These are phyloP conservation scores for Aurantiochytrium sp. DNA, from an alignment of 108 stramenopile species.

Conservation along the genomic window DNA sequence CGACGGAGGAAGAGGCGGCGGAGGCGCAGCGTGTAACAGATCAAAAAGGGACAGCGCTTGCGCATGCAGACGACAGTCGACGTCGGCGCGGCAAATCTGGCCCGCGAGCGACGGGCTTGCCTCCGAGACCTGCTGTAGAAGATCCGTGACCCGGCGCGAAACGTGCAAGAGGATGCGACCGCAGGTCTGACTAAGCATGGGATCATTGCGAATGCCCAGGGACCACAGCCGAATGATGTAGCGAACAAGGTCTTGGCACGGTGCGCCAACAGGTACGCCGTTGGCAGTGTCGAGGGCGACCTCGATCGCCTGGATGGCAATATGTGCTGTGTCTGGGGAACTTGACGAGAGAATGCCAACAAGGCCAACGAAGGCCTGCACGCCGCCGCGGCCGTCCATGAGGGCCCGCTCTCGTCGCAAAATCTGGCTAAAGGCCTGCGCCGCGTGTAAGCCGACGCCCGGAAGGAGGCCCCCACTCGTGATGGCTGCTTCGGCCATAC, in stretches of 20 bases:
- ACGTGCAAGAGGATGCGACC: background rate
- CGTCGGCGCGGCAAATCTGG: background rate
- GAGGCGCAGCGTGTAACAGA: background rate
- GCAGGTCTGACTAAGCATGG: background rate
- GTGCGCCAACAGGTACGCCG: background rate
- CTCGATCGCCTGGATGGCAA: background rate
- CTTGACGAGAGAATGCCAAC: background rate
- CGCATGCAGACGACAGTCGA: background rate
- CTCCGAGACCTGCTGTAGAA: background rate
- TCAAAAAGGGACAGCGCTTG: background rate
- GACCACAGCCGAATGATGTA: background rate
- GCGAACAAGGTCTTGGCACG: background rate
- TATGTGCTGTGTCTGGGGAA: background rate
- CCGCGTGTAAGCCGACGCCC: background rate
- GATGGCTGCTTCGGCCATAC: background rate
- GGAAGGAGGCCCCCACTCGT: background rate
- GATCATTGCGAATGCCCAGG: background rate
- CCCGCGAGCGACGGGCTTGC: background rate
- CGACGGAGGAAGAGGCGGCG: background rate
- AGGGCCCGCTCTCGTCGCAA: background rate
- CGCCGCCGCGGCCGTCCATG: background rate
- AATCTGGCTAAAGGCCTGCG: background rate
- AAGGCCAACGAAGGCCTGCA: background rate
- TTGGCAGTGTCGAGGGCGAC: background rate
- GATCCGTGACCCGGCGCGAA: background rate